Evolutionary conservation across 495 filamentous ascomycete species (phyloP).

Genomic region (Penicillium canariense): DNA sequence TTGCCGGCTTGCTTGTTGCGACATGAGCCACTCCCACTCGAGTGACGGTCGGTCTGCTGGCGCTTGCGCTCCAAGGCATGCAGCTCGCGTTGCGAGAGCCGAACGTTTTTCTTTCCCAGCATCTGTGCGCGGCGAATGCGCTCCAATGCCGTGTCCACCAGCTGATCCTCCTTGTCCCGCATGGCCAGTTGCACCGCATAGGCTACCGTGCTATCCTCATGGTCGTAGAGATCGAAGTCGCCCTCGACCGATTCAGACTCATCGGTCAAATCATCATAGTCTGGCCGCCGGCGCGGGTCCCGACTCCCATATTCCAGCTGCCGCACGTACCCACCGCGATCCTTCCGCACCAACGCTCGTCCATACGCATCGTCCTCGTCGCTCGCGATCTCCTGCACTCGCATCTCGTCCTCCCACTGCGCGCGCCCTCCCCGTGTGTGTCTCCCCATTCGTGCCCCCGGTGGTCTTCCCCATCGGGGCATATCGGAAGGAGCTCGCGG

Average conservation of each 20-base stretch:
- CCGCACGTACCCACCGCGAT: constrained; percentile 24
- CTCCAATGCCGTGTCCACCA: constrained; percentile 70
- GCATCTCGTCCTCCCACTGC: constrained; percentile 49
- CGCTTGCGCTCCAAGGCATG: constrained; percentile 72
- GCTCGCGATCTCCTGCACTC: constrained; percentile 70
- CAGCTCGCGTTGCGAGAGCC: constrained; percentile 69
- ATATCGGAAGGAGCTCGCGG: constrained; percentile 96
- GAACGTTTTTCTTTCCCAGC: constrained; percentile 72
- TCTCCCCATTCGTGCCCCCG: constrained; percentile 71
- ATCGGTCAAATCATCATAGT: constrained; percentile 48
- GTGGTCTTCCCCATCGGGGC: constrained; percentile 98
- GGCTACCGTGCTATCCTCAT: constrained; percentile 47
- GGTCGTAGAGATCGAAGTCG: constrained; percentile 54
- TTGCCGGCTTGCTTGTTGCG: constrained; percentile 15
- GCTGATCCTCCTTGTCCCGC: constrained; percentile 65
- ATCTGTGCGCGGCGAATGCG: constrained; percentile 73
- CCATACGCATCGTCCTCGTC: constrained; percentile 59
- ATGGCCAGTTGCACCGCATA: constrained; percentile 54
- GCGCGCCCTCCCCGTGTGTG: constrained; percentile 52
- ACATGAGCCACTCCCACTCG: constrained; percentile 13
- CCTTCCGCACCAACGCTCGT: constrained; percentile 46
- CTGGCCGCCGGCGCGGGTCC: constrained; percentile 43
- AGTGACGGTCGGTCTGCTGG: constrained; percentile 45
- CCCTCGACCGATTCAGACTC: constrained; percentile 49
- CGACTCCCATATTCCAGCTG: constrained; percentile 31